Base-by-base conservation (phyloP, 2,329 filamentous ascomycete genomes). In the Volutella citrinella region DNA sequence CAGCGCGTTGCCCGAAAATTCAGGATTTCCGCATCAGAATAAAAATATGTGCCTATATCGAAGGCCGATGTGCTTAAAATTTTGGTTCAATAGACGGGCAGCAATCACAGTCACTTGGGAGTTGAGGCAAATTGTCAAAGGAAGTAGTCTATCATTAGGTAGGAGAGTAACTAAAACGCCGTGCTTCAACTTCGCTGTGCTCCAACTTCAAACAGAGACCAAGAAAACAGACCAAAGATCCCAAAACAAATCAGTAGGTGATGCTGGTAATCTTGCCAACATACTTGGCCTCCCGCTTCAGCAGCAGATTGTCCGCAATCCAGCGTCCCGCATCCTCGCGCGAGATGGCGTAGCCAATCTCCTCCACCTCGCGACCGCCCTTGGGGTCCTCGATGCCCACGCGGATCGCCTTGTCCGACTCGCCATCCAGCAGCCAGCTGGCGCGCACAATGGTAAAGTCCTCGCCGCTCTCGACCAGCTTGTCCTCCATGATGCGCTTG, bases 241-340 rank as follows among this genome's bases (percentile, higher is more conserved):
- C n/a, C 15, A 5, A 12, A 5, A 10, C 3, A 10, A n/a, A 5
- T 10, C 3, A 65, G 36, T 61, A 65, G 1, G 64, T 65, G 18
- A 69, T 48, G 2, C 48, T 56, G 0, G 49, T 58, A 33, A 61
- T 56, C 54, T 65, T 70, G 15, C 56, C 48, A 13, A 46, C 11
- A 25, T 61, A 69, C 21, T 40, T 48, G 4, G 27, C 25, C 2
- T 44, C 42, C 17, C 34, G 45, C 11, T 37, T 35, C 18, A 51
- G 9, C 5, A 71, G 23, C 17, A 65, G 25, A 12, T 67, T 63
- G 30, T 68, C 52, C 16, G 62, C 68, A 8, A 73, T 56, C 67
- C 70, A 76, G 35, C 48, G 54, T 1, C 72, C 71, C 4, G 66
- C 60, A 38, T 74, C 71, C 38, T 68, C 65, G 21, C 69, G 51